Percentiles rank a stretch among this genome's conserved stretches.
phyloP scores from a whole-genome alignment of 495 filamentous ascomycete species.

The Hamigera avellanea region DNA sequence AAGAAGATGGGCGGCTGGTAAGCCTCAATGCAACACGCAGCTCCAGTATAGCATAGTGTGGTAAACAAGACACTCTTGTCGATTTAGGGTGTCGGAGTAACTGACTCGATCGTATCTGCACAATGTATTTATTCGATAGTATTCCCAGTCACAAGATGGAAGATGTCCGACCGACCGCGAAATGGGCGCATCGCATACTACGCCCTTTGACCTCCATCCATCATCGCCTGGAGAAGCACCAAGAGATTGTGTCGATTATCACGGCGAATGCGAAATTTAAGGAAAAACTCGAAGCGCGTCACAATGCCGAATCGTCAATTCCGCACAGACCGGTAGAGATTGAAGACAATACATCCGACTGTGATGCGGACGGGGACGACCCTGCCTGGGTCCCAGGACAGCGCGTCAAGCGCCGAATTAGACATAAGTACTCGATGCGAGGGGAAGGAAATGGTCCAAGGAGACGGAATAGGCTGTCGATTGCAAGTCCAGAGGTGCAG shows the following conservation, averaged over 20 bases:
- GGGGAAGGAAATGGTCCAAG: conserved; percentile 12
- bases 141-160: conserved; percentile 32
- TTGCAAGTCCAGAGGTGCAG: conserved; percentile 27
- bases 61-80: no score
- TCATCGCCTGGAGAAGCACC: conserved; percentile 33
- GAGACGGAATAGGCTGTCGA: conserved; percentile 19
- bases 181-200: conserved; percentile 38
- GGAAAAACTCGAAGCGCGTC: conserved; percentile 4
- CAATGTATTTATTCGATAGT: no score
- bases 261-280: conserved; percentile 15
- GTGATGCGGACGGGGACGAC: conserved; percentile 30
- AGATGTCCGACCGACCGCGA: conserved; percentile 30
- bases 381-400: conserved; percentile 35
- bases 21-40: no score
- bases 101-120: no score
- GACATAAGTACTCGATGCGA: conserved; percentile 27
- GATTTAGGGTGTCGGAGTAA: no score
- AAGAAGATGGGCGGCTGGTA: no score
- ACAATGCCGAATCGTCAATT: conserved; percentile 1
- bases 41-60: no score
- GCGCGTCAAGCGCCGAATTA: conserved; percentile 20
- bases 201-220: conserved; percentile 35
- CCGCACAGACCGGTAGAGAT: not conserved
- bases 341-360: conserved; percentile 10
- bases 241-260: conserved; percentile 25